These are phyloP conservation scores for Tilletiopsis washingtonensis DNA, from an alignment of 1,284 basidiomycete species.

Conservation along the genomic window DNA sequence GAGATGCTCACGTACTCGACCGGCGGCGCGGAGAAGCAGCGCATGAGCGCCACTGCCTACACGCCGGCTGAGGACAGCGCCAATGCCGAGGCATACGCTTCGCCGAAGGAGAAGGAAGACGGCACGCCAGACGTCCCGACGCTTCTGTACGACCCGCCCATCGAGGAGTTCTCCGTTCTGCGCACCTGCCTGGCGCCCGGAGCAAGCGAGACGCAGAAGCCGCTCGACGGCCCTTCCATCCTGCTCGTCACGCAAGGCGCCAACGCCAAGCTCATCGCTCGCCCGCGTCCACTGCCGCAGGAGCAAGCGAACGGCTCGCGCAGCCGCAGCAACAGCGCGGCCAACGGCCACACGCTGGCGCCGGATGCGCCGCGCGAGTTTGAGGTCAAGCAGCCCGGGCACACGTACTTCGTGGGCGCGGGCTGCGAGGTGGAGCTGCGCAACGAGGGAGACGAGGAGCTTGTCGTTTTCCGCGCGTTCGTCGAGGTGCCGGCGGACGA, in stretches of 20 bases:
- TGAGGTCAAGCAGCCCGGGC: constrained; percentile 53
- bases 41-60: constrained; percentile 60
- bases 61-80: constrained; percentile 23
- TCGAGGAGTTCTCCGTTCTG: constrained; percentile 86
- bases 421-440: constrained; percentile 20
- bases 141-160: constrained; percentile 80
- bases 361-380: background rate
- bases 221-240: constrained; percentile 75
- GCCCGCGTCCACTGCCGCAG: background rate
- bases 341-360: background rate
- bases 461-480: constrained; percentile 1
- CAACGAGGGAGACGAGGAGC: background rate
- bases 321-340: too few relatives aligned
- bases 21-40: constrained; percentile 52
- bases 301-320: background rate
- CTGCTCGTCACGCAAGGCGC: constrained; percentile 68
- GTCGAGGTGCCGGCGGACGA: constrained; percentile 2
- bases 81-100: constrained; percentile 6
- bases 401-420: constrained; percentile 79
- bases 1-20: constrained; percentile 79
- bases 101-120: background rate
- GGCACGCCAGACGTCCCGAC: constrained; percentile 8
- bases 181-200: constrained; percentile 56
- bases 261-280: constrained; percentile 51
- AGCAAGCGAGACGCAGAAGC: constrained; percentile 56